Percentiles rank a stretch among this genome's conserved stretches.
Conservation (phyloP, 1,284 basidiomycete species). For the Ustilago bromivora region DNA sequence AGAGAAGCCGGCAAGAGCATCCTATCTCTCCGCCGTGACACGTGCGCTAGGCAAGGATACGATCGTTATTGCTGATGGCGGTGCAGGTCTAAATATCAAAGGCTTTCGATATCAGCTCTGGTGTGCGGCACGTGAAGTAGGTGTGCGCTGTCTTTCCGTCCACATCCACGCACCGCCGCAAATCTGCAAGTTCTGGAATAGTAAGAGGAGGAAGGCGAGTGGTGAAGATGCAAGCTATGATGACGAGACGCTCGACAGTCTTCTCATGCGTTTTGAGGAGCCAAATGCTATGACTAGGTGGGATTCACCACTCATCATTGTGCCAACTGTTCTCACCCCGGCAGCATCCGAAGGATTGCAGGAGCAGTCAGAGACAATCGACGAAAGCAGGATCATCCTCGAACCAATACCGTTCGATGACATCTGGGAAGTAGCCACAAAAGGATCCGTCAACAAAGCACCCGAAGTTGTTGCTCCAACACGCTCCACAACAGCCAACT, state of each 20-base stretch:
- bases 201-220: slow-evolving; percentile 71
- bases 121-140: slow-evolving; percentile 90
- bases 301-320: slow-evolving; percentile 92
- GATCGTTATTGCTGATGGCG: slow-evolving; percentile 84
- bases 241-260: slow-evolving; percentile 87
- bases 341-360: background rate
- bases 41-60: slow-evolving; percentile 79
- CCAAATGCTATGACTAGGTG: slow-evolving; percentile 96
- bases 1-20: slow-evolving; percentile 89
- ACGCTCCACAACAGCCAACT: slow-evolving; percentile 69
- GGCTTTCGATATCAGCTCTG: slow-evolving; percentile 95
- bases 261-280: slow-evolving; percentile 90
- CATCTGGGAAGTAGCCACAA: slow-evolving; percentile 85
- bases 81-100: slow-evolving; percentile 93
- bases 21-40: slow-evolving; percentile 87
- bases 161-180: slow-evolving; percentile 78
- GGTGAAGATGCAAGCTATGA: slow-evolving; percentile 74
- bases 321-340: slow-evolving; percentile 71
- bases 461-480: slow-evolving; percentile 82
- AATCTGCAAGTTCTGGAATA: slow-evolving; percentile 76
- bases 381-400: slow-evolving; percentile 73
- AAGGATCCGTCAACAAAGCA: slow-evolving; percentile 82
- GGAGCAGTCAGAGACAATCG: slow-evolving; percentile 71
- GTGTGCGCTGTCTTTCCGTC: slow-evolving; percentile 83
- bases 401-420: slow-evolving; percentile 77